Evolutionary conservation across 352 stramenopile genomes (phyloP).

Genomic region (Phytophthora crassamura): DNA sequence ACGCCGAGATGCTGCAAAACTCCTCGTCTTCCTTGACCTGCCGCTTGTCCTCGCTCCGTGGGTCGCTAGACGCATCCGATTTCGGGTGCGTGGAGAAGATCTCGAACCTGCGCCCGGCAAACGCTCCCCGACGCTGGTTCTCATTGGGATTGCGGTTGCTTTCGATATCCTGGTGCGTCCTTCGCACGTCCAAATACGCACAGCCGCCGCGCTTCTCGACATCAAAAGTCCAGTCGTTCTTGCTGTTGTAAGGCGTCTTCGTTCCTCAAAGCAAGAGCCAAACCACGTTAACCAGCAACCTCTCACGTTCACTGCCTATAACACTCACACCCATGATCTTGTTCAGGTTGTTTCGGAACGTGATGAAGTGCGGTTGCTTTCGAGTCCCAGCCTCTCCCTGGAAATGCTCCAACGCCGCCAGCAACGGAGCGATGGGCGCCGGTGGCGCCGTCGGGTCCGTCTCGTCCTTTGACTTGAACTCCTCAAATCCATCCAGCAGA

Average conservation of each 20-base stretch:
- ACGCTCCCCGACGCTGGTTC: slow-evolving; percentile 65
- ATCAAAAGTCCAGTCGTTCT: slow-evolving; percentile 67
- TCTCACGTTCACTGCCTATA: too few species aligned
- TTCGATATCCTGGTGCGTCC: slow-evolving; percentile 52
- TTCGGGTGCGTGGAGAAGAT: slow-evolving; percentile 52
- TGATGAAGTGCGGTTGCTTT: slow-evolving; percentile 61
- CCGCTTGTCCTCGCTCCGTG: slow-evolving; percentile 15
- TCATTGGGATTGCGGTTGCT: slow-evolving; percentile 49
- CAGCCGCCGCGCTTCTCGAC: slow-evolving; percentile 63
- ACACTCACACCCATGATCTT: slow-evolving; percentile 76
- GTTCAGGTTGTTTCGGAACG: slow-evolving; percentile 85
- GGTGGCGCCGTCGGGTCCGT: slow-evolving; percentile 46
- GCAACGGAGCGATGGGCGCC: slow-evolving; percentile 58
- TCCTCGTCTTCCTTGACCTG: slow-evolving; percentile 69
- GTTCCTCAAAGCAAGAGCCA: background rate
- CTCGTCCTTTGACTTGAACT: slow-evolving; percentile 61
- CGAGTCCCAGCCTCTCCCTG: slow-evolving; percentile 21
- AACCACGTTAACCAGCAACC: too few species aligned
- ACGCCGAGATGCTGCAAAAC: slow-evolving; percentile 73
- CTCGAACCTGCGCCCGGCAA: slow-evolving; percentile 78
- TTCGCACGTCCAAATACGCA: slow-evolving; percentile 71
- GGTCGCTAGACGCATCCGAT: background rate
- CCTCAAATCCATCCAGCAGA: slow-evolving; percentile 66
- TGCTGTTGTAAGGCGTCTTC: slow-evolving; percentile 82
- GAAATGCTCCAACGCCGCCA: slow-evolving; percentile 54